A percentile compares a stretch with the other conserved stretches of the same genome.
Evolutionary conservation across 345 rosid genomes (phyloP).

Genomic region (Angophora floribunda): DNA sequence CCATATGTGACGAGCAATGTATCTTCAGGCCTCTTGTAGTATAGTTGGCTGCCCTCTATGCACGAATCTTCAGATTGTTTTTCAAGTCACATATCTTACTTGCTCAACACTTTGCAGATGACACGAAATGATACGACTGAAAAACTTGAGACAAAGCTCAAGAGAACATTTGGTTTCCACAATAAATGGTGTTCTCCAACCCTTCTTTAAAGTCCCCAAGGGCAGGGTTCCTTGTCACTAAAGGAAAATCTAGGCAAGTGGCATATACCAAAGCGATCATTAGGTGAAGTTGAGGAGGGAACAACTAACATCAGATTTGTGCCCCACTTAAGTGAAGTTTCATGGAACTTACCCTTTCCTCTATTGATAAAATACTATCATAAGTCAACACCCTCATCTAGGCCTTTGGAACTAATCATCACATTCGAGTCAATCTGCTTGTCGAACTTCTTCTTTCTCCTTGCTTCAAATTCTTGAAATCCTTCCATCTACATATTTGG

Average conservation of each 20-base stretch:
- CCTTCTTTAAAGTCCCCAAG: neutral
- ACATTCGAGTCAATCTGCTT: conserved; percentile 94
- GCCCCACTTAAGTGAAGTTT: neutral
- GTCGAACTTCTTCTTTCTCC: conserved; percentile 93
- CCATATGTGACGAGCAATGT: neutral
- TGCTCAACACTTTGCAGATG: neutral
- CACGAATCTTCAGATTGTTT: neutral
- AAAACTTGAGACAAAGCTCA: neutral
- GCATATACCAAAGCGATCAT: neutral
- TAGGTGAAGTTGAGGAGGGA: neutral
- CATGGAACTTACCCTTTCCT: neutral
- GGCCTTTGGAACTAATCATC: conserved; percentile 90
- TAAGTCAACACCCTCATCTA: conserved; percentile 90
- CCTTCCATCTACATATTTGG: conserved; percentile 64
- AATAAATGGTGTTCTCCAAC: neutral
- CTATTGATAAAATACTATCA: neutral
- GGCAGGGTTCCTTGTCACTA: neutral
- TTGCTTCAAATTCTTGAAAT: conserved; percentile 74
- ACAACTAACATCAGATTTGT: too few species aligned
- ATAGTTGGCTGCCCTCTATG: neutral
- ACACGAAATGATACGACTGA: neutral
- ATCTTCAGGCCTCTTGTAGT: neutral
- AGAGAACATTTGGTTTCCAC: neutral
- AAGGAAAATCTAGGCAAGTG: neutral
- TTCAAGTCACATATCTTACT: neutral